A percentile compares a stretch with the other conserved stretches of the same genome.
Evolutionary conservation across 257 asterid species (phyloP).

Genomic region (Orobanche coerulescens): DNA sequence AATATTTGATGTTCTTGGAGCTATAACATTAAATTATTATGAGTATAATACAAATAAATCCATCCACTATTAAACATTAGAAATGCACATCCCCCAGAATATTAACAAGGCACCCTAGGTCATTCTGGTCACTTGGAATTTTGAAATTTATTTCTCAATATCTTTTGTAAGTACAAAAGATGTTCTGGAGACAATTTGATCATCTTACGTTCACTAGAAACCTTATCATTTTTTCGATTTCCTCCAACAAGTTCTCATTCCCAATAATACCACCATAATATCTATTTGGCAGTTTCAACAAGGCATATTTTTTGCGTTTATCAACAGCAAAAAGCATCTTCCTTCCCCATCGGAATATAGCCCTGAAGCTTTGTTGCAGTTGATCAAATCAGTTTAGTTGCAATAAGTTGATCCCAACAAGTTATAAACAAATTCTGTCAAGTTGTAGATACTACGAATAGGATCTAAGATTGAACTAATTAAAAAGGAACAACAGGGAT

Average conservation of each 20-base stretch:
- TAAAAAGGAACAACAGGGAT: too few species aligned
- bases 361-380: neutral
- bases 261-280: neutral
- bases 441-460: constrained; percentile 7
- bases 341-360: neutral
- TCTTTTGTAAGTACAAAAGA: neutral
- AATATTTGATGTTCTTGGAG: neutral
- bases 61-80: neutral
- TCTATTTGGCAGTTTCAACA: neutral
- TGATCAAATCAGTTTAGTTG: neutral
- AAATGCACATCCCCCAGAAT: neutral
- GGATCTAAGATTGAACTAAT: neutral
- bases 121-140: neutral
- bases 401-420: neutral
- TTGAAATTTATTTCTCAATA: neutral
- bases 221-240: neutral
- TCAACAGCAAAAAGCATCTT: neutral
- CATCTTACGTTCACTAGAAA: neutral
- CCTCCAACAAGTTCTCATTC: constrained; percentile 5
- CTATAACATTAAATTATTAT: neutral
- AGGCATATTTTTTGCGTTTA: neutral
- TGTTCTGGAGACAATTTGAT: neutral
- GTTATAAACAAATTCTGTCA: neutral
- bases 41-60: neutral
- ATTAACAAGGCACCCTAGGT: neutral